These are phyloP conservation scores for Nothophytophthora sp. DNA, from an alignment of 352 stramenopile species.

Conservation along the genomic window DNA sequence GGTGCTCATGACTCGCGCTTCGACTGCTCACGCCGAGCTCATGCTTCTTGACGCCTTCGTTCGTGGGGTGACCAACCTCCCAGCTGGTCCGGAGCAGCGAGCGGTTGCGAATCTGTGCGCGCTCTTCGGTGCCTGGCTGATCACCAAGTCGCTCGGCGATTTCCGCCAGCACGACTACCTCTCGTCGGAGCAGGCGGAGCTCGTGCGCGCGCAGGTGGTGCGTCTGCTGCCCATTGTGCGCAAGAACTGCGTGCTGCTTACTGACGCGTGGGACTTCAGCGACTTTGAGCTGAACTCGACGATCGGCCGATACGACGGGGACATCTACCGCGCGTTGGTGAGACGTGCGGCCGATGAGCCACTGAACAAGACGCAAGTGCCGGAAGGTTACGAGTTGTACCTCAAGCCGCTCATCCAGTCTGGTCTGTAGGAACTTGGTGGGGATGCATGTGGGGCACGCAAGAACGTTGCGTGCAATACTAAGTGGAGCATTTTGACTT, in stretches of 20 bases:
- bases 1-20: slow-evolving; percentile 53
- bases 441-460: no score
- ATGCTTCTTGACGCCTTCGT: slow-evolving; percentile 45
- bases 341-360: slow-evolving; percentile 38
- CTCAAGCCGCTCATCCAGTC: slow-evolving; percentile 34
- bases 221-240: slow-evolving; percentile 37
- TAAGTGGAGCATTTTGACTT: no score
- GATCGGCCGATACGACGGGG: slow-evolving; percentile 51
- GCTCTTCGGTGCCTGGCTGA: slow-evolving; percentile 50
- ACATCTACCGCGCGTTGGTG: slow-evolving; percentile 59
- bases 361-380: slow-evolving; percentile 44
- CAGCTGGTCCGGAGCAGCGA: slow-evolving; percentile 24
- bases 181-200: slow-evolving; percentile 40
- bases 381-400: slow-evolving; percentile 47
- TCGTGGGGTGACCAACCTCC: slow-evolving; percentile 21
- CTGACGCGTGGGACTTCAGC: slow-evolving; percentile 45
- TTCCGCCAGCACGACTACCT: slow-evolving; percentile 64
- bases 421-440: slow-evolving; percentile 10
- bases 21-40: slow-evolving; percentile 47
- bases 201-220: slow-evolving; percentile 34
- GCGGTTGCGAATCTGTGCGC: slow-evolving; percentile 33
- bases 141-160: slow-evolving; percentile 47
- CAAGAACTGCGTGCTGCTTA: slow-evolving; percentile 49
- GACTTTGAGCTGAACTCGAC: slow-evolving; percentile 69
- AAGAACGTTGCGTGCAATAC: no score